These are phyloP conservation scores for Lathyrus aphaca DNA, from an alignment of 306 rosid species.

Conservation along the genomic window DNA sequence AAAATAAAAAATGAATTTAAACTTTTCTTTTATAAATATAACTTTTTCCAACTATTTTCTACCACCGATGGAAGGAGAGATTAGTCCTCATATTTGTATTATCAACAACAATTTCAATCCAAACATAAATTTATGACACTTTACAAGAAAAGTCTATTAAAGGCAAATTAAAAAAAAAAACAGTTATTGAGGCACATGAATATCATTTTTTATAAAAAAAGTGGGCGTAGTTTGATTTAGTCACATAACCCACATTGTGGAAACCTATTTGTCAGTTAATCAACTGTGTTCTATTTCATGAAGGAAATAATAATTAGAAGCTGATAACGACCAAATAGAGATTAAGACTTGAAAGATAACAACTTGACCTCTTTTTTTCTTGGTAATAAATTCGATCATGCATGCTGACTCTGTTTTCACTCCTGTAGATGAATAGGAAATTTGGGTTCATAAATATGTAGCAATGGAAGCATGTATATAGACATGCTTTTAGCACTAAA, in stretches of 20 bases:
- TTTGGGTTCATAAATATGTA: background rate
- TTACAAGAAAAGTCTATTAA: background rate
- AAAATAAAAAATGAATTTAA: too few species aligned
- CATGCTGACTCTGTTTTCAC: background rate
- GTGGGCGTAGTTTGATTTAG: background rate
- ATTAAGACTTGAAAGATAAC: background rate
- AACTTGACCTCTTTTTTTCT: background rate
- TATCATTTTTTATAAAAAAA: background rate
- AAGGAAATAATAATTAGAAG: background rate
- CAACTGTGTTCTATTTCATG: background rate
- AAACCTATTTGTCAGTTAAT: background rate
- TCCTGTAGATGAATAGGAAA: background rate
- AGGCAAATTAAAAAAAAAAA: background rate
- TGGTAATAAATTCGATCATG: background rate
- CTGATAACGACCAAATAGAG: background rate
- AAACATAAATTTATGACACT: background rate
- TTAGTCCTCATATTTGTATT: background rate
- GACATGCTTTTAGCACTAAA: background rate
- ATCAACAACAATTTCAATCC: background rate
- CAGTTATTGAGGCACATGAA: background rate
- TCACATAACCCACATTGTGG: background rate
- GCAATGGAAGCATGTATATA: background rate
- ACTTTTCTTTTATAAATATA: too few species aligned
- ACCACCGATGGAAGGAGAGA: background rate
- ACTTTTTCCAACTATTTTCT: too few species aligned